Evolutionary conservation across 2,329 filamentous ascomycete species (phyloP).

Genomic region (Colletotrichum navitas): DNA sequence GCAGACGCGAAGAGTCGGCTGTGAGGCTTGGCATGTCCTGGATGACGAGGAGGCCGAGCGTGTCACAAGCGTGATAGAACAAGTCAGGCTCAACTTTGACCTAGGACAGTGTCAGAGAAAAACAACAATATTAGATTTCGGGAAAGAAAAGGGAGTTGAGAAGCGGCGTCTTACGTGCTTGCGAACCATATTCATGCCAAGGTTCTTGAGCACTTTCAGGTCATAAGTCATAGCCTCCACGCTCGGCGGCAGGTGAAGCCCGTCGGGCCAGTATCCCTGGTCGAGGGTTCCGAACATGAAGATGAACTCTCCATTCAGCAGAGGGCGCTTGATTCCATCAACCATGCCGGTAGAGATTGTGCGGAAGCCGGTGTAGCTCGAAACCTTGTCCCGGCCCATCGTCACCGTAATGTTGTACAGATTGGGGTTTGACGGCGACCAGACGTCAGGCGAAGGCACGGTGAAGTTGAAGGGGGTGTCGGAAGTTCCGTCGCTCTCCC

Average conservation of each 20-base stretch:
- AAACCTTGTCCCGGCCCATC: constrained; percentile 64
- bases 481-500: constrained; percentile 58
- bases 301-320: constrained; percentile 76
- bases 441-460: constrained; percentile 68
- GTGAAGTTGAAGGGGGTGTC: constrained; percentile 67
- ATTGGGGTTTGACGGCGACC: constrained; percentile 73
- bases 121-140: not conserved
- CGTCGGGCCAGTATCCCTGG: constrained; percentile 80
- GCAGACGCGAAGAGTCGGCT: constrained; percentile 48
- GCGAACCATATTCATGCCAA: constrained; percentile 78
- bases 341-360: constrained; percentile 70
- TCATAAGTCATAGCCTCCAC: constrained; percentile 77
- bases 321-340: constrained; percentile 69
- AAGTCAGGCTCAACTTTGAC: constrained; percentile 77
- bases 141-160: too few relatives aligned
- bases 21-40: constrained; percentile 78
- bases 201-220: constrained; percentile 70
- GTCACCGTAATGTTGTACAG: constrained; percentile 74
- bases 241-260: constrained; percentile 74
- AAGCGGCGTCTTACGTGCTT: constrained; percentile 68
- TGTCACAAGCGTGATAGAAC: constrained; percentile 77
- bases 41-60: constrained; percentile 74
- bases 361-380: constrained; percentile 78
- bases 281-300: constrained; percentile 78
- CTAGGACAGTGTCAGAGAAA: constrained; percentile 48